Conservation (phyloP, 371 early-diverging fungal genomes). For the Circinella minor region DNA sequence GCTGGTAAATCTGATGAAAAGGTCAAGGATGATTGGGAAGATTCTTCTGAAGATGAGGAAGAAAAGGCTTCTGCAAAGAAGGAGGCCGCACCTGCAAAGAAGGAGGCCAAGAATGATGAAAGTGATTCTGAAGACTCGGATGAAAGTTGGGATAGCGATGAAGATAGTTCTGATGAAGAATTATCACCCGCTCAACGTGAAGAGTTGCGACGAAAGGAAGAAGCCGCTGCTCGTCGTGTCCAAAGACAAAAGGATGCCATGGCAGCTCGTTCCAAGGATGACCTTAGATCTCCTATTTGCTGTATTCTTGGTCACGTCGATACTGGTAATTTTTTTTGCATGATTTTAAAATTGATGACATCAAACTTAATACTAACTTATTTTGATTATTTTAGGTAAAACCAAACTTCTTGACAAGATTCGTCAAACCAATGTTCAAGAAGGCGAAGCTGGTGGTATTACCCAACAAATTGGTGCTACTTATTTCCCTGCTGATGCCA, state of each 20-base stretch:
- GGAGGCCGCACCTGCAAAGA: slow-evolving; percentile 32
- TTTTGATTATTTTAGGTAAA: slow-evolving; percentile 50
- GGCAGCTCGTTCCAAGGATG: slow-evolving; percentile 85
- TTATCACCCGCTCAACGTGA: slow-evolving; percentile 61
- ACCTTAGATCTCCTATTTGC: slow-evolving; percentile 98
- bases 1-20: slow-evolving; percentile 33
- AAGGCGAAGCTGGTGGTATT: slow-evolving; percentile 99
- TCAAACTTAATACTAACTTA: background rate
- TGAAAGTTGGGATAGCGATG: slow-evolving; percentile 30
- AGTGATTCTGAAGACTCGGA: slow-evolving; percentile 50
- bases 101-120: slow-evolving; percentile 49
- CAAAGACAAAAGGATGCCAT: slow-evolving; percentile 79
- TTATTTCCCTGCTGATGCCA: slow-evolving; percentile 97
- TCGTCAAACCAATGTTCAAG: slow-evolving; percentile 99
- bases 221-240: slow-evolving; percentile 79
- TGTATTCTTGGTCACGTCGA: slow-evolving; percentile 99
- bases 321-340: slow-evolving; percentile 78
- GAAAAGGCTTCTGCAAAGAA: slow-evolving; percentile 25
- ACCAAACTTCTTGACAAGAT: slow-evolving; percentile 99
- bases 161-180: slow-evolving; percentile 66
- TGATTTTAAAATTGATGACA: background rate
- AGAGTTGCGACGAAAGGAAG: slow-evolving; percentile 76
- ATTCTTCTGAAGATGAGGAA: slow-evolving; percentile 54
- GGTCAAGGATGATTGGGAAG: slow-evolving; percentile 73
- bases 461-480: slow-evolving; percentile 99